Conservation (phyloP, 208 protist genomes). For the Wallacemonas sp. region DNA sequence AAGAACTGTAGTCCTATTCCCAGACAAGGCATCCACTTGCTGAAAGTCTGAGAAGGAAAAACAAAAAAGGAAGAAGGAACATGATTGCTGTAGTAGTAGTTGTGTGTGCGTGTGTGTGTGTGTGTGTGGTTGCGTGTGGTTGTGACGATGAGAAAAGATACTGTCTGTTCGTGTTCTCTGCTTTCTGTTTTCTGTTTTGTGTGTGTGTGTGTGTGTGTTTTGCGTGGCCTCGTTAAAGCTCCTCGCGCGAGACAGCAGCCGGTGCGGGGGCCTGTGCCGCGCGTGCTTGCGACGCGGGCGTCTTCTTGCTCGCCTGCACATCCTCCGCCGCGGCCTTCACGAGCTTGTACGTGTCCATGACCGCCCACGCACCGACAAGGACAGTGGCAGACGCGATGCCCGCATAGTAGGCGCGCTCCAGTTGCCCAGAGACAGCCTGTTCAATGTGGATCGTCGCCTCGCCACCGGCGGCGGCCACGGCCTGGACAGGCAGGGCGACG, state of each 20-base stretch:
- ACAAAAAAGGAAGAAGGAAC: too few species aligned
- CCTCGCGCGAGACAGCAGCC: neutral
- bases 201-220: too few species aligned
- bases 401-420: conserved; percentile 32
- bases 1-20: too few species aligned
- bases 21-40: too few species aligned
- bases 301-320: neutral
- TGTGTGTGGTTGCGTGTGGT: too few species aligned
- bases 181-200: too few species aligned
- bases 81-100: too few species aligned
- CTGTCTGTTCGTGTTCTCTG: too few species aligned
- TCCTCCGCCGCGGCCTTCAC: neutral
- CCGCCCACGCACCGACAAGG: conserved; percentile 24
- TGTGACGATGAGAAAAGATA: too few species aligned
- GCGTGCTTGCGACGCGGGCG: neutral
- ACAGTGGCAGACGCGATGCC: conserved; percentile 15
- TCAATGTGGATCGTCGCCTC: conserved; percentile 7
- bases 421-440: conserved; percentile 24
- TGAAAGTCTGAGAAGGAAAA: too few species aligned
- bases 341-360: conserved; percentile 16
- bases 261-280: neutral
- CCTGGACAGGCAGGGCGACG: conserved; percentile 15
- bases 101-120: too few species aligned
- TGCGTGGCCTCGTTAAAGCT: too few species aligned
- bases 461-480: neutral